phyloP scores from a whole-genome alignment of 805 yeast genomes.

The Cyberlindnera galapagoensis region DNA sequence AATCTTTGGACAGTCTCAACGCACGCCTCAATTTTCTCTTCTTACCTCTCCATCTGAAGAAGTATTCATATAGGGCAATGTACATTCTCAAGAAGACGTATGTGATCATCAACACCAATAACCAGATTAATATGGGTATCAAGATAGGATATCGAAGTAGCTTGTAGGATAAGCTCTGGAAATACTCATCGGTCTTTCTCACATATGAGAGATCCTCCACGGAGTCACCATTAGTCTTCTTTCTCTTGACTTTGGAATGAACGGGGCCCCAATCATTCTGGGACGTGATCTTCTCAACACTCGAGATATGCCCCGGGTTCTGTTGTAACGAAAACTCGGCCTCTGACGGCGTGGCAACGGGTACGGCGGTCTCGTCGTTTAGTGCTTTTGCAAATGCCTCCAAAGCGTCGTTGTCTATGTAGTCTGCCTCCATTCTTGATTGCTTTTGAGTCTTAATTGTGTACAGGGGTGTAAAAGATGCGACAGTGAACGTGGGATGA shows the following conservation, averaged over 20 bases:
- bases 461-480: no score
- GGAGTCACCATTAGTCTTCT: conserved; percentile 8
- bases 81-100: conserved; percentile 51
- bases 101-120: conserved; percentile 37
- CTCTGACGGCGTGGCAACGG: conserved; percentile 3
- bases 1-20: conserved; percentile 43
- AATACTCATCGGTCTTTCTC: conserved; percentile 19
- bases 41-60: conserved; percentile 55
- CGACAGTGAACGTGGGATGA: no score
- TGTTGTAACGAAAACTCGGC: conserved; percentile 3
- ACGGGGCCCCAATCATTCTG: conserved; percentile 43
- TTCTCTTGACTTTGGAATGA: conserved; percentile 17
- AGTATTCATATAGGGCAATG: conserved; percentile 57
- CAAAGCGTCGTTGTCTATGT: conserved; percentile 6
- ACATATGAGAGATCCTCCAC: no score
- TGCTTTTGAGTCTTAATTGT: no score
- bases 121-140: conserved; percentile 47
- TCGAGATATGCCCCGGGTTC: conserved; percentile 1
- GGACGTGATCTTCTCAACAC: conserved; percentile 31
- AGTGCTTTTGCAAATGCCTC: conserved; percentile 11
- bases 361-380: conserved; percentile 3
- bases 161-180: conserved; percentile 35
- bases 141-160: conserved; percentile 64
- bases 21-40: conserved; percentile 41
- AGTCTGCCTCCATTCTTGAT: conserved; percentile 8